Base-by-base conservation (phyloP, 2,329 filamentous ascomycete genomes). In the Coleophoma crateriformis region DNA sequence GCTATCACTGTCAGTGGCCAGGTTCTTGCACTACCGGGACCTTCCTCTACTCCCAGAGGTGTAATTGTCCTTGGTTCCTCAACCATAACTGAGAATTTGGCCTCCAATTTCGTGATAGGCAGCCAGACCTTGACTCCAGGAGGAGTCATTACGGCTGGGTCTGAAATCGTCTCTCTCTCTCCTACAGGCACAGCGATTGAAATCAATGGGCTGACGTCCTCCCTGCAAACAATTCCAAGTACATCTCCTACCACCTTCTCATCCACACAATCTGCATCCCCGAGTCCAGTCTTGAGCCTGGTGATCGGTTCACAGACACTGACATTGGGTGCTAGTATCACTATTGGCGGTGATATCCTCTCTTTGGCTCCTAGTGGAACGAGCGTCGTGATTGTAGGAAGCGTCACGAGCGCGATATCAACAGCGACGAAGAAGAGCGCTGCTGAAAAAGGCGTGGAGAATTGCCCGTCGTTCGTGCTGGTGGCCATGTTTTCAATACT, bases 291-390 rank as follows among this genome's bases (percentile, higher is more conserved):
- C 6, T 54, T 50, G 3, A 54, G 48, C 34, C 12, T 61, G 7
- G 34, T 53, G 1, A 54, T 64, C 13, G 61, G 50, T 0, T 58
- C 60, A 2, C 54, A 62, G 49, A 63, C 58, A 0, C 51, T 64
- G n/a, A 63, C 56, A 3, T 48, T 53, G 14, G 60, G 61, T 6
- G 61, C 60, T 4, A 45, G 40, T 4, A 49, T 63, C 10, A 64
- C 61, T 0, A 55, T 63, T 11, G 61, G 61, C 4, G 57, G 57
- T 3, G 60, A 64, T 17, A 55, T 64, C 2, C 48, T 63, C 14
- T 55, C 50, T 48, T 47, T 64, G n/a, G 54, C 56, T 8, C 51
- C 56, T 4, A 47, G 49, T 7, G 58, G 59, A 4, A 58, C 52
- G 1, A 53, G 52, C 1, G 49, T 62, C 4, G 49, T 57, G 14